A percentile compares a stretch with the other conserved stretches of the same genome.
Evolutionary conservation across 495 filamentous ascomycete genomes (phyloP).

Genomic region (Penicillium taxi): DNA sequence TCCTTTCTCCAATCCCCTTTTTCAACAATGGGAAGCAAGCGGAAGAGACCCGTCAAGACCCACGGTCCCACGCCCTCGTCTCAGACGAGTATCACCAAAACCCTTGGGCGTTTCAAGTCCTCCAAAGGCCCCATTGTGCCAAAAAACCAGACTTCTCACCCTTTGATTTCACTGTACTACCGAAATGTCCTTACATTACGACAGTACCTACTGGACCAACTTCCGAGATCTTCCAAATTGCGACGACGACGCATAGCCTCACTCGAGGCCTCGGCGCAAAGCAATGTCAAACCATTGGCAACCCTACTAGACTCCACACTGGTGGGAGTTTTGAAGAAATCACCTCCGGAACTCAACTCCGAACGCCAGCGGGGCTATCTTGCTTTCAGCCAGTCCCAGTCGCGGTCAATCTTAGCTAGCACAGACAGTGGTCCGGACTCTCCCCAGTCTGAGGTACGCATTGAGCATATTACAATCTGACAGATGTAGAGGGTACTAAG

Average conservation of each 20-base stretch:
- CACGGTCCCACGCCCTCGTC: constrained; percentile 14
- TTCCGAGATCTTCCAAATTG: constrained; percentile 45
- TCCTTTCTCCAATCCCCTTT: too few relatives aligned
- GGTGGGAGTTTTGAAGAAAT: constrained; percentile 45
- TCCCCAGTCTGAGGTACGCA: constrained; percentile 53
- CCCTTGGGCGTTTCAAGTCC: constrained; percentile 14
- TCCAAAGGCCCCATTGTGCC: constrained; percentile 6
- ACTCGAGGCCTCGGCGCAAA: constrained; percentile 10
- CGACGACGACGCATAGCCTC: constrained; percentile 43
- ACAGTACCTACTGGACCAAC: constrained; percentile 54
- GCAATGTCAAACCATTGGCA: constrained; percentile 26
- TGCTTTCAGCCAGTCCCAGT: constrained; percentile 57
- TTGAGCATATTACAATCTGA: too few relatives aligned
- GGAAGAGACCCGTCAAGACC: constrained; percentile 34
- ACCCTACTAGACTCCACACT: constrained; percentile 59
- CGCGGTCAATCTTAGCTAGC: constrained; percentile 25
- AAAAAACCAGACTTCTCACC: constrained; percentile 37
- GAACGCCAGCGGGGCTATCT: constrained; percentile 49
- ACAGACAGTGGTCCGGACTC: constrained; percentile 33
- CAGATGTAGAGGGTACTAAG: too few relatives aligned
- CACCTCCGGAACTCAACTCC: constrained; percentile 26
- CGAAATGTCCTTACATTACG: constrained; percentile 57
- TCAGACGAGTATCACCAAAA: constrained; percentile 14
- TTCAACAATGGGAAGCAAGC: constrained; percentile 35
- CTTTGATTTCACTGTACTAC: constrained; percentile 71